Evolutionary conservation across 176 grass and related monocot species (phyloP), one percentile per base, ranked within the genome.

Genomic region (Avena eriantha): DNA sequence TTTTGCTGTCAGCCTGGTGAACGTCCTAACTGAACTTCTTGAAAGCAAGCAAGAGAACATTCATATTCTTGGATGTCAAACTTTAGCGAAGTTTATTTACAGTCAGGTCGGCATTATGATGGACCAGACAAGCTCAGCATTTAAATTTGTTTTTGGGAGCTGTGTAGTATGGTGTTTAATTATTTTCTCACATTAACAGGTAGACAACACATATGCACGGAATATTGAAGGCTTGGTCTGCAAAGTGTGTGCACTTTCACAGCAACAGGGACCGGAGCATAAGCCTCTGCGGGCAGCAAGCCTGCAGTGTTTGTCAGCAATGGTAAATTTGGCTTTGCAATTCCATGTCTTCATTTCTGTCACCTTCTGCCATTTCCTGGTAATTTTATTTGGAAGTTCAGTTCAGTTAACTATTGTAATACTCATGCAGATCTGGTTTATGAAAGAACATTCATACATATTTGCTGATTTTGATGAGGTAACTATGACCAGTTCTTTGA

Each of bases 381-480:
- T 49, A 69, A 73, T 81, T 67, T 70, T 87, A 10, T 31, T 43
- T 24, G 5, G 76, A 48, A 69, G 29, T 68, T 85, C 19, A 74
- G 13, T 87, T 69, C 24, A 76, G 21, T 58, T 80, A 51, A 67
- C 24, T 72, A 86, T 59, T 77, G 10, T 53, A 61, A 69, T 82
- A 67, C 74, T 73, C 59, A 55, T 87, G 79, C 89, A 99, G 97
- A 93, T 99, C 81, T 94, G 90, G 85, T 94, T 94, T 77, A 99
- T 99, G 97, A 99, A 81, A 36, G 84, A 91, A 34, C 88, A 94
- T 90, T 94, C 97, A 18, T 91, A 94, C 81, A 90, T 94, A 41
- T 94, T 99, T 90, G 78, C 85, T 73, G 84, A 90, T 87, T 88
- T 99, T 79, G 94, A 96, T 87, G 92, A 96, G 97, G 97, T 98